Evolutionary conservation across 345 rosid genomes (phyloP).

Genomic region (Arabis hirsuta): DNA sequence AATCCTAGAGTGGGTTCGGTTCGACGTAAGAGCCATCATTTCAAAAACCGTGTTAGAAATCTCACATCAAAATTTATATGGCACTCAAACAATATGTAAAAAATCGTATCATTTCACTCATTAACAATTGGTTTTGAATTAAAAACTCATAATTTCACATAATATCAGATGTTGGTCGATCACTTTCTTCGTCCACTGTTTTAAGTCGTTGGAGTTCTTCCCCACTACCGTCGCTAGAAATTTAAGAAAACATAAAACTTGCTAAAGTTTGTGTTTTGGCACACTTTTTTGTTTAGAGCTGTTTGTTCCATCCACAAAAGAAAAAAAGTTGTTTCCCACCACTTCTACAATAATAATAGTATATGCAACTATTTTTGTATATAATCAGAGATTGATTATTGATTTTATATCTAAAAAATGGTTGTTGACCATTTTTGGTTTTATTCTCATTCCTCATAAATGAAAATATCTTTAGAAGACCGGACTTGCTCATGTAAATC

Average conservation of each 20-base stretch:
- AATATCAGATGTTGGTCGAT: no score
- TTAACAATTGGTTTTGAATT: no score
- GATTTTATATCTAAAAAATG: neutral
- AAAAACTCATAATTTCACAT: no score
- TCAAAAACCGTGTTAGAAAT: no score
- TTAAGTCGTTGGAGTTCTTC: neutral
- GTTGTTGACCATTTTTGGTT: neutral
- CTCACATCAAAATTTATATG: no score
- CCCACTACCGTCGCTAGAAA: neutral
- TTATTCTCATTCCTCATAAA: conserved; percentile 1
- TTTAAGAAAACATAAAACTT: neutral
- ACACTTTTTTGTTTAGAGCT: neutral
- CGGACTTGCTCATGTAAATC: conserved; percentile 18
- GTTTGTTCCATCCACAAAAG: neutral
- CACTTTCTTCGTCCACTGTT: neutral
- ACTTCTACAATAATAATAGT: neutral
- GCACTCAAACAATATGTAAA: no score
- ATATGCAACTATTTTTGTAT: neutral
- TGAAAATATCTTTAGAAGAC: neutral
- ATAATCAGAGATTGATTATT: neutral
- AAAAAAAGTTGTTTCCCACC: neutral
- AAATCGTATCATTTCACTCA: no score
- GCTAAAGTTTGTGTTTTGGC: neutral
- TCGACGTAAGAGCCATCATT: no score
- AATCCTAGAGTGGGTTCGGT: no score